These are phyloP conservation scores for Geosiphon pyriformis DNA, from an alignment of 192 early-diverging fungal genomes.

Conservation along the genomic window DNA sequence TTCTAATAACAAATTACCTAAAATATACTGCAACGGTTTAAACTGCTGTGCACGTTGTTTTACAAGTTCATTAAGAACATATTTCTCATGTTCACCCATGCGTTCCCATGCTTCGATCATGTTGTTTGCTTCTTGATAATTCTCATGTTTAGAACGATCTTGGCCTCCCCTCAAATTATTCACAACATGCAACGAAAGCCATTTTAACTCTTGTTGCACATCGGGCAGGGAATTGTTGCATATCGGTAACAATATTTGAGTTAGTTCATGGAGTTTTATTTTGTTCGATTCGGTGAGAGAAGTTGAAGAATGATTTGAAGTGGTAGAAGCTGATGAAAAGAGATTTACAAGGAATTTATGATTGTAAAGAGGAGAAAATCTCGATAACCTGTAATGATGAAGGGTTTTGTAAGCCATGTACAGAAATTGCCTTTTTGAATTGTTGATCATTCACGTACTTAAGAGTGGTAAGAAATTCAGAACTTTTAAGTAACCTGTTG, in stretches of 20 bases:
- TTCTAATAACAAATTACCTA: slow-evolving; percentile 51
- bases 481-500: too few species aligned
- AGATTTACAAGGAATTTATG: too few species aligned
- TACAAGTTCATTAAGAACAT: slow-evolving; percentile 38
- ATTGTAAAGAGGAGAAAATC: too few species aligned
- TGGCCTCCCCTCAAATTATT: slow-evolving; percentile 2
- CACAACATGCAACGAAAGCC: slow-evolving; percentile 33
- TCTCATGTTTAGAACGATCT: neutral
- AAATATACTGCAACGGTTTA: slow-evolving; percentile 91
- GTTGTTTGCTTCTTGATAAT: neutral
- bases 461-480: too few species aligned
- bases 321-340: neutral
- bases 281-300: neutral
- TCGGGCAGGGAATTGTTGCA: slow-evolving; percentile 16
- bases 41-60: slow-evolving; percentile 51
- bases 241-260: slow-evolving; percentile 26
- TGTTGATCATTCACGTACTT: too few species aligned
- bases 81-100: slow-evolving; percentile 27
- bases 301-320: neutral
- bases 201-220: slow-evolving; percentile 34
- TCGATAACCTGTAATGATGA: too few species aligned
- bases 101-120: neutral
- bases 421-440: too few species aligned
- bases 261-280: neutral
- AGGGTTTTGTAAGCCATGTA: too few species aligned